These are phyloP conservation scores for Lachancea waltii DNA, from an alignment of 805 yeast genomes.

Conservation along the genomic window DNA sequence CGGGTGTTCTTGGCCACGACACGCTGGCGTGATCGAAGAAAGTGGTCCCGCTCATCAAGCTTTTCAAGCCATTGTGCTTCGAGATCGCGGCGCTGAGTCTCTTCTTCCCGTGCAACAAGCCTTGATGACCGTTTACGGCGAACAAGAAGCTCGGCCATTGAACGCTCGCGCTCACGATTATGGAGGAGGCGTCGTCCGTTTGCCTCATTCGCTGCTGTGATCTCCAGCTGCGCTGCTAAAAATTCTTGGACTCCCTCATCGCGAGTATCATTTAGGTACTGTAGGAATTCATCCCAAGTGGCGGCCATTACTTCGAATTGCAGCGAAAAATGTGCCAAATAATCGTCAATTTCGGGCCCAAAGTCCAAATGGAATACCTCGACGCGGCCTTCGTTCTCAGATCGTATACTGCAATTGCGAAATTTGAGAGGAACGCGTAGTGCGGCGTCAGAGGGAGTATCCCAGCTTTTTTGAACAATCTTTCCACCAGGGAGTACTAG, in stretches of 20 bases:
- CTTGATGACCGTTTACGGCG: conserved; percentile 71
- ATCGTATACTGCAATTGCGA: conserved; percentile 25
- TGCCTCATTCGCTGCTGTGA: conserved; percentile 21
- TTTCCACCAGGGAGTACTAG: conserved; percentile 25
- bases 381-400: conserved; percentile 13
- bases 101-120: conserved; percentile 63
- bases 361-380: conserved; percentile 28
- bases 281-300: conserved; percentile 24
- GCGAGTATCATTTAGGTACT: conserved; percentile 10
- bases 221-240: conserved; percentile 13
- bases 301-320: conserved; percentile 21
- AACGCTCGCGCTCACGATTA: conserved; percentile 54
- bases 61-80: conserved; percentile 35
- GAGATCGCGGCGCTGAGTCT: conserved; percentile 39
- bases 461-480: conserved; percentile 13
- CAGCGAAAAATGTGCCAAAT: conserved; percentile 19
- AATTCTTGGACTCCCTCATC: conserved; percentile 13
- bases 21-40: conserved; percentile 23
- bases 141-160: conserved; percentile 55
- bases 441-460: conserved; percentile 7
- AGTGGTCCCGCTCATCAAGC: conserved; percentile 32
- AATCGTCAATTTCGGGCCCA: conserved; percentile 27
- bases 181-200: conserved; percentile 22
- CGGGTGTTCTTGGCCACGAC: conserved; percentile 20
- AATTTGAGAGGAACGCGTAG: conserved; percentile 25